Evolutionary conservation across 805 yeast genomes (phyloP), one percentile per base, ranked within the genome.

Genomic region (Candida odintsovae): DNA sequence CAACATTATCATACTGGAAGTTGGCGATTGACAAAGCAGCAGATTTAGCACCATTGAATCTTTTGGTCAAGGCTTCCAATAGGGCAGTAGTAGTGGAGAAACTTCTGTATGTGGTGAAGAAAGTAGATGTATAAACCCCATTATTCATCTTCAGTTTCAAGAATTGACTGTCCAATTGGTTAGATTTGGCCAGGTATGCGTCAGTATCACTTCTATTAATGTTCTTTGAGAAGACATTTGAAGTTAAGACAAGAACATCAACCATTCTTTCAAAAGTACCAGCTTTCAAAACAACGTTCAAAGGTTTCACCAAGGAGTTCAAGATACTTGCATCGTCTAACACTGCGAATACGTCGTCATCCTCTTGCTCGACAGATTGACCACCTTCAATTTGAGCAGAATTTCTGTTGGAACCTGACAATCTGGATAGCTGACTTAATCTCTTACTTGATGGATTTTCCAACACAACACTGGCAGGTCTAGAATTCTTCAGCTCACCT

Each of bases 171-270:
- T 70, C 74, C 9, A 70, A 40, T 43, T 65, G 47, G 31, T 55
- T 61, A 19, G 65, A 57, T 40, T 64, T 60, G 25, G 62, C 59
- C 41, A 68, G 64, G 50, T 67, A 75, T 1, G 58, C 55, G 35
- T 70, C 71, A 41, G 76, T 57, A 53, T 78, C 82, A 10, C 61
- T 62, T 20, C 68, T 64, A 29, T 66, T 66, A 10, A 78, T 72
- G 35, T 60, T 57, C 35, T 67, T 68, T 2, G 73, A 68, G 59
- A 79, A 89, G 46, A 77, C 80, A 54, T 76, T 77, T 36, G 77
- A 83, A 19, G 86, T 92, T 61, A 77, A 72, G 6, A 92, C 89
- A 43, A 92, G 66, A 20, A 90, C 73, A 63, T 92, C 97, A 45
- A 90, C 73, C 55, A 92, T 72, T 54, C 81, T 80, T 39, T 87